Conservation (phyloP, 2,329 filamentous ascomycete genomes). For the Pseudogymnoascus sp. region DNA sequence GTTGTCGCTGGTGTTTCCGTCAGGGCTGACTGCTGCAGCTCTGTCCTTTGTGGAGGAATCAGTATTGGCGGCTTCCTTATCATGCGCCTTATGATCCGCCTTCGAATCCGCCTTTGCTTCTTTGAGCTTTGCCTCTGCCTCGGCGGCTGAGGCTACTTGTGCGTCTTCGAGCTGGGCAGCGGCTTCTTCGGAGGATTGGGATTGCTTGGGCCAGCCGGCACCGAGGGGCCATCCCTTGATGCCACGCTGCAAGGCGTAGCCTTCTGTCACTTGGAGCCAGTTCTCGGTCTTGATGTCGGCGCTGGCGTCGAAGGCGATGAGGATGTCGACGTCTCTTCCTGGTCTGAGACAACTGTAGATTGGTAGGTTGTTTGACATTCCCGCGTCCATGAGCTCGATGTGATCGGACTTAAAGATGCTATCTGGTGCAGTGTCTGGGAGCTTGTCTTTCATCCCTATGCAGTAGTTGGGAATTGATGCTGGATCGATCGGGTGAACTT, state of each 20-base stretch:
- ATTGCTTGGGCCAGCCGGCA: constrained; percentile 76
- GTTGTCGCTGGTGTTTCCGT: constrained; percentile 34
- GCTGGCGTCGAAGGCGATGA: constrained; percentile 85
- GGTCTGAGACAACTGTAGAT: constrained; percentile 90
- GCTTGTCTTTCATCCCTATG: constrained; percentile 66
- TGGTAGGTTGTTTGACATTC: constrained; percentile 96
- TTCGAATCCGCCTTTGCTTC: constrained; percentile 42
- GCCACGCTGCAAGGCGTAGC: constrained; percentile 81
- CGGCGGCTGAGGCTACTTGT: constrained; percentile 46
- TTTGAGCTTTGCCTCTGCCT: constrained; percentile 57
- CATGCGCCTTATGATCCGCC: constrained; percentile 34
- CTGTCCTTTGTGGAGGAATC: constrained; percentile 15
- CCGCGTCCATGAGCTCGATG: constrained; percentile 86
- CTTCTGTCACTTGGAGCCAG: constrained; percentile 90
- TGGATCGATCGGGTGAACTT: constrained; percentile 91
- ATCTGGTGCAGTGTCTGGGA: constrained; percentile 71
- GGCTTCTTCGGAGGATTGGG: constrained; percentile 51
- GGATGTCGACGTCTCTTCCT: constrained; percentile 78
- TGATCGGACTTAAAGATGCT: constrained; percentile 65
- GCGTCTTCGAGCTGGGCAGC: constrained; percentile 61
- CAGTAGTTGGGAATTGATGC: constrained; percentile 86
- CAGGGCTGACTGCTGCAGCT: constrained; percentile 14
- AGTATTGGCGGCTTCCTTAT: constrained; percentile 25
- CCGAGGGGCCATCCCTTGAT: constrained; percentile 93
- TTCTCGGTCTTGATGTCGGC: constrained; percentile 87